A percentile compares a stretch with the other conserved stretches of the same genome.
phyloP scores from a whole-genome alignment of 306 rosid genomes.

The Cicer judaicum region DNA sequence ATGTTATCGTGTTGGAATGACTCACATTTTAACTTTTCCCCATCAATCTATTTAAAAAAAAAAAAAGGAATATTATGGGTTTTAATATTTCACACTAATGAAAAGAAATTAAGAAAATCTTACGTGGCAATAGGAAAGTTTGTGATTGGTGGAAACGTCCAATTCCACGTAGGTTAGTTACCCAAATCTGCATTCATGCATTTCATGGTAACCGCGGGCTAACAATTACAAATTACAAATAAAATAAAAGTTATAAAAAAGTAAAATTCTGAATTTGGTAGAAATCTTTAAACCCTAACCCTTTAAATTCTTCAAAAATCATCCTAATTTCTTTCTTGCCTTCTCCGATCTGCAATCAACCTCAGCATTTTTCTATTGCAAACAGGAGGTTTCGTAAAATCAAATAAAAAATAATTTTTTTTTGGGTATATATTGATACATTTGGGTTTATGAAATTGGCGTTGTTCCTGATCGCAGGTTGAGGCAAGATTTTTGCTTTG shows the following conservation, averaged over 20 bases:
- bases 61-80: too few species aligned
- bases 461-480: conserved; percentile 54
- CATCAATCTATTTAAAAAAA: not conserved
- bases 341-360: conserved; percentile 57
- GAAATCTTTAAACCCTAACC: conserved; percentile 62
- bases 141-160: conserved; percentile 40
- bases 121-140: conserved; percentile 39
- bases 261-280: conserved; percentile 12
- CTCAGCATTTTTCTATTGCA: conserved; percentile 14
- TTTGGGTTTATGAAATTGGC: conserved; percentile 33
- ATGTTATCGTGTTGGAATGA: too few species aligned
- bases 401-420: not conserved
- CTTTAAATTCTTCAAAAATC: conserved; percentile 40
- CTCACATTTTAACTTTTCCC: not conserved
- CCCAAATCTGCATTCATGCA: conserved; percentile 12
- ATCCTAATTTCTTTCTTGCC: conserved; percentile 7
- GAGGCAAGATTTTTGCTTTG: conserved; percentile 31
- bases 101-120: not conserved
- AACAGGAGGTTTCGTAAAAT: conserved; percentile 17
- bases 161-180: conserved; percentile 43
- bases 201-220: conserved; percentile 31
- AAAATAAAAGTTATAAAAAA: not conserved
- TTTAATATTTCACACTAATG: not conserved
- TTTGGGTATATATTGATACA: not conserved
- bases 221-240: conserved; percentile 9